phyloP scores from a whole-genome alignment of 208 protist genomes.

The Phytomonas sp. region DNA sequence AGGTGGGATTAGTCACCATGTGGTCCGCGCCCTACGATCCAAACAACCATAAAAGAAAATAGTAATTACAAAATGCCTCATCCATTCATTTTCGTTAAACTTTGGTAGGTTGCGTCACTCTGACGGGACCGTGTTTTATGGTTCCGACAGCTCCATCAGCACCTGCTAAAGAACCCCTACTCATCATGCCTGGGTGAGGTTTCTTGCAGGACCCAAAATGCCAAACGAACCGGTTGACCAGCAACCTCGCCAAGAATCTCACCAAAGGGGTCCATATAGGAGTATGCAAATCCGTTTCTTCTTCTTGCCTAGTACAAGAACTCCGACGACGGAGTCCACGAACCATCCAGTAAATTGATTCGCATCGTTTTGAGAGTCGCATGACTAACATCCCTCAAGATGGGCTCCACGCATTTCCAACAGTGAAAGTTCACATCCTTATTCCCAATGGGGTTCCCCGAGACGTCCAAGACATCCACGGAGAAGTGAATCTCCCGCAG shows the following conservation, averaged over 20 bases:
- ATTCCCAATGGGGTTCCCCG: not conserved
- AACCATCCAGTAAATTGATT: conserved; percentile 67
- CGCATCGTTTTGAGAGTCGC: conserved; percentile 40
- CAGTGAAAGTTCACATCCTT: conserved; percentile 56
- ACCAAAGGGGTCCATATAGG: not conserved
- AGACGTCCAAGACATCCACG: conserved; percentile 9
- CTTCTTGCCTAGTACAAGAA: conserved; percentile 22
- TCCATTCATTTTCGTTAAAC: not conserved
- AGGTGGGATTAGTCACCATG: not conserved
- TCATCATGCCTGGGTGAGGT: not conserved
- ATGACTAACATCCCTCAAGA: conserved; percentile 38
- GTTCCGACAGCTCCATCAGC: not conserved
- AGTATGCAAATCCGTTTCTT: not conserved
- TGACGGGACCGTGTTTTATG: not conserved
- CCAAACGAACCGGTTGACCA: conserved; percentile 5
- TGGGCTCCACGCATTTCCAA: conserved; percentile 66
- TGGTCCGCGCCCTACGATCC: not conserved
- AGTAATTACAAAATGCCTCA: not conserved
- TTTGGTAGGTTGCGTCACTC: not conserved
- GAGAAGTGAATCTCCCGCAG: conserved; percentile 46
- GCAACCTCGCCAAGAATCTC: not conserved
- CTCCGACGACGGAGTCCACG: conserved; percentile 73
- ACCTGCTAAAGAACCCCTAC: not conserved
- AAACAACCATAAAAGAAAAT: not conserved
- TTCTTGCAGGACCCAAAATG: not conserved